A percentile compares a stretch with the other conserved stretches of the same genome.
phyloP scores from a whole-genome alignment of 495 filamentous ascomycete species.

The Cryomyces minteri region DNA sequence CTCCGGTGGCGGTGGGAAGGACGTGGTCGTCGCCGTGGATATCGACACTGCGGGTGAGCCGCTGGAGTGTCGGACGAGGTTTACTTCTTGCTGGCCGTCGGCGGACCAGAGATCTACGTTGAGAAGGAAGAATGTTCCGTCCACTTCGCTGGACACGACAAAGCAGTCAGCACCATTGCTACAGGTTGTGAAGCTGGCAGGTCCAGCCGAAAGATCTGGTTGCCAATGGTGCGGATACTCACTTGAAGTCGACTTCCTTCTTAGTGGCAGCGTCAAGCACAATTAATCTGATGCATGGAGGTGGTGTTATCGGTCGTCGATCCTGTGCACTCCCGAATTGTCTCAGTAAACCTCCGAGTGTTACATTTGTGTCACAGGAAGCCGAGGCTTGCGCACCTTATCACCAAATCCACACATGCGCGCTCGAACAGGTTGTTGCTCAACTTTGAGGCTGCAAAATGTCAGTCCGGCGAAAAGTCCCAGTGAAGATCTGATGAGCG shows the following conservation, averaged over 20 bases:
- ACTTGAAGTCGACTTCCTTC: conserved; percentile 84
- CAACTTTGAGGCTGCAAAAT: conserved; percentile 47
- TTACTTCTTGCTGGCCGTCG: conserved; percentile 74
- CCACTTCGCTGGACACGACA: conserved; percentile 39
- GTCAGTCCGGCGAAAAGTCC: not conserved
- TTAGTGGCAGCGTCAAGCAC: conserved; percentile 63
- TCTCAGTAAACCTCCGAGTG: not conserved
- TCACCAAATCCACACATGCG: conserved; percentile 99
- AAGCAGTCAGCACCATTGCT: not conserved
- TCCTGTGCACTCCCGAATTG: conserved; percentile 35
- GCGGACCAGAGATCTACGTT: conserved; percentile 86
- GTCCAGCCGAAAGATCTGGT: no score
- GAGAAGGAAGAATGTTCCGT: conserved; percentile 79
- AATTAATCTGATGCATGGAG: conserved; percentile 75
- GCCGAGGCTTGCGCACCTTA: conserved; percentile 40
- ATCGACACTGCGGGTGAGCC: conserved; percentile 69
- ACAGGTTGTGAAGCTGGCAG: no score
- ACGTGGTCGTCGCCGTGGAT: conserved; percentile 59
- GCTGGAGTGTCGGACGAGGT: conserved; percentile 68
- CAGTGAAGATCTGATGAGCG: not conserved
- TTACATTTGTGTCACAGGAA: not conserved
- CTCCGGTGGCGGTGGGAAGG: conserved; percentile 41
- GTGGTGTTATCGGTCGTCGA: conserved; percentile 87
- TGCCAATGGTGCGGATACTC: conserved; percentile 17
- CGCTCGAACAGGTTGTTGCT: conserved; percentile 84